Conservation (phyloP, 768 basidiomycete species). For the Dentipellis fragilis region DNA sequence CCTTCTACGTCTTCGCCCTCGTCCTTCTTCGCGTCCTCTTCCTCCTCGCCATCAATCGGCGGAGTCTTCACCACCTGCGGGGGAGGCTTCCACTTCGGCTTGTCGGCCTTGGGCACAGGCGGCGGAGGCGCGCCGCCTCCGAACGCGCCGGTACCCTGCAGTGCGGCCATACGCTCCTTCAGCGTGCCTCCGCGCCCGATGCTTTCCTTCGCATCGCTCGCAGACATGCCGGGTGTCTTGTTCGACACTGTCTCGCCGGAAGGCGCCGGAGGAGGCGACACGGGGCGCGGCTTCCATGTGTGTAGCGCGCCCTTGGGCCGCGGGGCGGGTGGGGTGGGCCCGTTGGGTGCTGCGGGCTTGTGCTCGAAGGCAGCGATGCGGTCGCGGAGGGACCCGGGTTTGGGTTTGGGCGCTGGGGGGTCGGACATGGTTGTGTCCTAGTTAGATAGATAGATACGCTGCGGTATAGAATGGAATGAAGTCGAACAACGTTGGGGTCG, state of each 20-base stretch:
- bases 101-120: slow-evolving; percentile 54
- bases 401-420: slow-evolving; percentile 49
- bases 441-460: too few relatives aligned
- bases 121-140: slow-evolving; percentile 37
- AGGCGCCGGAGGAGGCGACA: slow-evolving; percentile 32
- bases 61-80: slow-evolving; percentile 34
- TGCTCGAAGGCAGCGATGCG: slow-evolving; percentile 83
- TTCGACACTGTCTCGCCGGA: background rate
- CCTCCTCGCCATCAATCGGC: slow-evolving; percentile 33
- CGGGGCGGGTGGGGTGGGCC: slow-evolving; percentile 30
- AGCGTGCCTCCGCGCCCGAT: slow-evolving; percentile 74
- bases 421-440: slow-evolving; percentile 40
- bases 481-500: too few relatives aligned
- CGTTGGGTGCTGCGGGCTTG: slow-evolving; percentile 34
- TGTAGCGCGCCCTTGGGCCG: slow-evolving; percentile 55
- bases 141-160: slow-evolving; percentile 78
- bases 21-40: slow-evolving; percentile 11
- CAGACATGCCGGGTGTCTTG: slow-evolving; percentile 50
- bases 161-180: slow-evolving; percentile 91
- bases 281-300: slow-evolving; percentile 58
- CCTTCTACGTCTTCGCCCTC: slow-evolving; percentile 3
- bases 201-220: slow-evolving; percentile 80
- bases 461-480: too few relatives aligned
- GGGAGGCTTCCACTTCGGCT: slow-evolving; percentile 84
- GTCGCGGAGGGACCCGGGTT: slow-evolving; percentile 73